Evolutionary conservation across 108 stramenopile genomes (phyloP), one percentile per base, ranked within the genome.

Genomic region (Pinguiococcus pyrenoidosus): DNA sequence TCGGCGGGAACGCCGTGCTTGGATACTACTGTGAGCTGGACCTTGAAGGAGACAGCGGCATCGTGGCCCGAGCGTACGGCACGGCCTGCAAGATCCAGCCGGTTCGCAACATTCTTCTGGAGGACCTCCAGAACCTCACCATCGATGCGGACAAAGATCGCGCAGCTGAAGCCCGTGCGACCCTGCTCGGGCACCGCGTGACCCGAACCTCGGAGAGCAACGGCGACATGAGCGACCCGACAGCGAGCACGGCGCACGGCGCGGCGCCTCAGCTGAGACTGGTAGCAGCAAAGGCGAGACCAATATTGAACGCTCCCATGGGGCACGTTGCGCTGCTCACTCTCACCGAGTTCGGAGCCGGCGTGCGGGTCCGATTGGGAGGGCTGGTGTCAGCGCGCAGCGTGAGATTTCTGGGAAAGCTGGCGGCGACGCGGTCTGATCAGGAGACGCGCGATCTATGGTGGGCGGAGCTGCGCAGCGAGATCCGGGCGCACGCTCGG

Each of bases 381-480:
- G 95, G 95, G 14, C 54, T 97, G 10, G 90, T 92, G 4, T 82
- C 87, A 5, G 84, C 90, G 4, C 66, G 89, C 6, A 74, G 76
- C 30, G 90, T 97, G 40, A 97, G 94, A 63, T 93, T 80, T 54
- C 72, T 91, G 22, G 94, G 89, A 2, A 83, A 89, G 46, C 47
- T 78, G 26, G 85, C 81, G 10, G 72, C 76, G 16, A 87, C 79
- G 47, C 54, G 84, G 13, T 73, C 71, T 5, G 95, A 93, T 54
- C 95, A 89, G 49, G 95, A 93, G 53, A 87, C 88, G 2, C 48
- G 88, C 29, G 91, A 92, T 49, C 77, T 79, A 0, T 96, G 95
- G 95, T 96, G 95, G 95, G 66, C 58, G 9, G 95, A 96, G 62
- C 68, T 96, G 14, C 64, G 95, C n/a, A 88, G 84, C 37, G 95